Percentiles rank a stretch among this genome's conserved stretches.
Evolutionary conservation across 331 rosid genomes (phyloP).

Genomic region (Rosa hybrid): DNA sequence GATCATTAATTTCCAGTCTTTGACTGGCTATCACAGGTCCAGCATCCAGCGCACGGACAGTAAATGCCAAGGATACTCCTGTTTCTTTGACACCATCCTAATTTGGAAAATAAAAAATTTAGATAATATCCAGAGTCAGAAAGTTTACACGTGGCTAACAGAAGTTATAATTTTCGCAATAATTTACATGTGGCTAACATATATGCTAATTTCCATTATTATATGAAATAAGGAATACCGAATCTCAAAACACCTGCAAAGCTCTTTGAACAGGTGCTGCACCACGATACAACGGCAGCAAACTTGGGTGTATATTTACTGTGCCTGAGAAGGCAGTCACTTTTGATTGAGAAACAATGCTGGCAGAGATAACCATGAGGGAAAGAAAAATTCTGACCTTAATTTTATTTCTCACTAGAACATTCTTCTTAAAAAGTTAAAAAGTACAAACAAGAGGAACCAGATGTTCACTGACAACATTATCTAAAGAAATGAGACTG

Average conservation of each 20-base stretch:
- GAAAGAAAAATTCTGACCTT: slow-evolving; percentile 6
- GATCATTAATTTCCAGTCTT: slow-evolving; percentile 60
- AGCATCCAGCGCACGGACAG: slow-evolving; percentile 89
- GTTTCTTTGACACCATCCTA: slow-evolving; percentile 90
- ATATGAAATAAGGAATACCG: slow-evolving; percentile 1
- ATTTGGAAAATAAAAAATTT: slow-evolving; percentile 6
- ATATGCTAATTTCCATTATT: not conserved
- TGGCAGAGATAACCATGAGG: slow-evolving; percentile 3
- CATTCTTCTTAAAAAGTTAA: not conserved
- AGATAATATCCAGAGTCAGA: not conserved
- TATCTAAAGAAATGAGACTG: not conserved
- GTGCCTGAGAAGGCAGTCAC: slow-evolving; percentile 61
- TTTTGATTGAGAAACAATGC: slow-evolving; percentile 4
- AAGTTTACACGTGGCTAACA: not conserved
- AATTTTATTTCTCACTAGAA: not conserved
- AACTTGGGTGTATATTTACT: slow-evolving; percentile 89
- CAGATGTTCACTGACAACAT: not conserved
- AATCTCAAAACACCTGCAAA: slow-evolving; percentile 59
- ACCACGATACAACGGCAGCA: slow-evolving; percentile 86
- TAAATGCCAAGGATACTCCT: slow-evolving; percentile 86
- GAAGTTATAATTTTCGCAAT: not conserved
- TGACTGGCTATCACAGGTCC: slow-evolving; percentile 82
- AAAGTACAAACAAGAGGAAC: not conserved
- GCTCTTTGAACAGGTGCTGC: slow-evolving; percentile 99
- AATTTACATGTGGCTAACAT: not conserved